Evolutionary conservation across 768 basidiomycete species (phyloP).

Genomic region (Lactifluus echinatus): DNA sequence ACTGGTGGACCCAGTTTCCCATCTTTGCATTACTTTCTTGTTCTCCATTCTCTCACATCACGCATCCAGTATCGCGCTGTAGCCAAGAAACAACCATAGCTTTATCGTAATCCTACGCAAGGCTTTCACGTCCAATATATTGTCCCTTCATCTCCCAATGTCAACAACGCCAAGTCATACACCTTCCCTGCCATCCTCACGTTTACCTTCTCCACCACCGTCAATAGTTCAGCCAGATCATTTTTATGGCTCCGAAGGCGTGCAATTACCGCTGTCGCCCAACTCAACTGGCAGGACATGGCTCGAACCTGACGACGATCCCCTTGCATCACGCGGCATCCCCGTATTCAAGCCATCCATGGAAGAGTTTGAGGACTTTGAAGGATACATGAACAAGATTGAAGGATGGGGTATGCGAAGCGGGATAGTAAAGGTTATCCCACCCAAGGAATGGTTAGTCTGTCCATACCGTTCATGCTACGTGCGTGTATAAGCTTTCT

Average conservation of each 20-base stretch:
- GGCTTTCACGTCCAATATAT: not conserved
- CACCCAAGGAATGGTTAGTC: slow-evolving; percentile 85
- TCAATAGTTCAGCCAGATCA: slow-evolving; percentile 69
- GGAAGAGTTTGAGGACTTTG: slow-evolving; percentile 89
- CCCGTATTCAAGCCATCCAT: slow-evolving; percentile 94
- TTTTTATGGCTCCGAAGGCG: slow-evolving; percentile 57
- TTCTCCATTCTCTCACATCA: not conserved
- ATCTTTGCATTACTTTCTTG: not conserved
- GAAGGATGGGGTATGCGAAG: slow-evolving; percentile 87
- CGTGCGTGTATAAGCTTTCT: slow-evolving; percentile 18
- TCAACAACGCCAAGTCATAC: slow-evolving; percentile 22
- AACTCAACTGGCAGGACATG: slow-evolving; percentile 53
- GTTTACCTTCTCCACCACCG: slow-evolving; percentile 36
- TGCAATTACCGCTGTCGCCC: slow-evolving; percentile 47
- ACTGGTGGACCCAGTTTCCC: not conserved
- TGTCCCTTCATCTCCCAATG: slow-evolving; percentile 1
- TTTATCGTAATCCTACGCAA: not conserved
- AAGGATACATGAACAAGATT: slow-evolving; percentile 77
- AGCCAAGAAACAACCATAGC: not conserved
- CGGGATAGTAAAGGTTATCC: slow-evolving; percentile 94
- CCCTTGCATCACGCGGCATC: slow-evolving; percentile 76
- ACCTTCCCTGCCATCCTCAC: slow-evolving; percentile 35
- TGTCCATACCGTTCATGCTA: slow-evolving; percentile 16
- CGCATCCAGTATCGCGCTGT: not conserved
- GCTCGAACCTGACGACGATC: slow-evolving; percentile 76